Percentiles rank a stretch among this genome's conserved stretches.
Conservation (phyloP, 106 monocot genomes). For the Ottelia alismoides region DNA sequence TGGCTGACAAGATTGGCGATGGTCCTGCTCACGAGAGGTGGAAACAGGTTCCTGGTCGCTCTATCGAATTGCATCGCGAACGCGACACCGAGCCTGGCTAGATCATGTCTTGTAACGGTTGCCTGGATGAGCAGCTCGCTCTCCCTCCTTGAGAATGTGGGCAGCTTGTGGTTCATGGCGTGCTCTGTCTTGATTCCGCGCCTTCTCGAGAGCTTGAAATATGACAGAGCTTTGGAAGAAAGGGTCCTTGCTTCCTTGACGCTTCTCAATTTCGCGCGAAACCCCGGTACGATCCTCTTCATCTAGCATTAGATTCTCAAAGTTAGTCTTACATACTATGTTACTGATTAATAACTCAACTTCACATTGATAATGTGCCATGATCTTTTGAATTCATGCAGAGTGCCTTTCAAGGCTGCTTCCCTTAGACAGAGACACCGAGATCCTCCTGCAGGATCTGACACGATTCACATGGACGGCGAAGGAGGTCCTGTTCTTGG, state of each 20-base stretch:
- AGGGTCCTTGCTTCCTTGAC: slow-evolving; percentile 64
- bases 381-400: too few species aligned
- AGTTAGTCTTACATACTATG: too few species aligned
- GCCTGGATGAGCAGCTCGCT: slow-evolving; percentile 62
- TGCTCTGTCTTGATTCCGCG: slow-evolving; percentile 45
- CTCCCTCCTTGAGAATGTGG: slow-evolving; percentile 12
- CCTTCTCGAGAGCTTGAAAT: slow-evolving; percentile 52
- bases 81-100: slow-evolving; percentile 37
- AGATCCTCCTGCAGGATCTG: too few species aligned
- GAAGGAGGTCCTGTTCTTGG: too few species aligned
- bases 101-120: slow-evolving; percentile 61
- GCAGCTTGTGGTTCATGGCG: slow-evolving; percentile 21
- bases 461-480: too few species aligned
- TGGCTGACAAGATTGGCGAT: slow-evolving; percentile 43
- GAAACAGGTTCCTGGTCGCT: slow-evolving; percentile 38
- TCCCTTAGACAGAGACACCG: too few species aligned
- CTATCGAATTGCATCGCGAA: slow-evolving; percentile 61
- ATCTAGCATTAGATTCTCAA: too few species aligned
- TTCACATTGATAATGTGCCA: too few species aligned
- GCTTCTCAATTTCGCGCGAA: slow-evolving; percentile 50
- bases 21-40: slow-evolving; percentile 44
- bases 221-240: slow-evolving; percentile 59
- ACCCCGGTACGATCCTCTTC: slow-evolving; percentile 50
- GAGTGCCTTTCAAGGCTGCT: too few species aligned
- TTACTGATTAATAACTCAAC: too few species aligned